Conservation (phyloP, 306 rosid genomes). For the Dryas octopetala region DNA sequence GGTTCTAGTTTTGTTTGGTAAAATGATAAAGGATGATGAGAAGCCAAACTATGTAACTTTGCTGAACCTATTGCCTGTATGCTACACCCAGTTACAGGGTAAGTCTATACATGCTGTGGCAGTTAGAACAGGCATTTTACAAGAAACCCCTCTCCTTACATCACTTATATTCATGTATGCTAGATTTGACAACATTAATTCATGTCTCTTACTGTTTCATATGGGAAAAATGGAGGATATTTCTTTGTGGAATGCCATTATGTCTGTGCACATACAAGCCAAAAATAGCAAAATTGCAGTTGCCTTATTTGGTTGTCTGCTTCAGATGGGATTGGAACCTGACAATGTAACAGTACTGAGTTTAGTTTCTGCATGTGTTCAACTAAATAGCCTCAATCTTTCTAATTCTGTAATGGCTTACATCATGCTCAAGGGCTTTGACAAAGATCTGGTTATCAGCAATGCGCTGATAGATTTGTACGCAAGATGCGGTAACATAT, state of each 20-base stretch:
- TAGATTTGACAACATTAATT: slow-evolving; percentile 21
- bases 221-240: slow-evolving; percentile 27
- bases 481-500: slow-evolving; percentile 33
- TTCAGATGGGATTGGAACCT: slow-evolving; percentile 30
- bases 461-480: slow-evolving; percentile 36
- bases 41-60: slow-evolving; percentile 32
- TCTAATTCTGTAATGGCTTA: slow-evolving; percentile 11
- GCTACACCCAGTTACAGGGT: slow-evolving; percentile 33
- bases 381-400: slow-evolving; percentile 22
- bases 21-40: slow-evolving; percentile 27
- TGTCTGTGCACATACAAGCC: slow-evolving; percentile 26
- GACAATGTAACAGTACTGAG: slow-evolving; percentile 30
- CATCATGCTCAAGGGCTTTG: slow-evolving; percentile 27
- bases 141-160: slow-evolving; percentile 26
- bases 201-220: slow-evolving; percentile 25
- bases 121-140: slow-evolving; percentile 15
- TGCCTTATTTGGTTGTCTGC: slow-evolving; percentile 20
- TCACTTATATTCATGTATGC: slow-evolving; percentile 40
- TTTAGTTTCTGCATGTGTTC: slow-evolving; percentile 33
- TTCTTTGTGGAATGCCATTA: slow-evolving; percentile 36
- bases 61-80: slow-evolving; percentile 30
- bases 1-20: slow-evolving; percentile 13
- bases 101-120: slow-evolving; percentile 35
- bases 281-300: slow-evolving; percentile 17
- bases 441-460: slow-evolving; percentile 18